phyloP scores from a whole-genome alignment of 2,329 filamentous ascomycete species.

The Scedosporium apiospermum region DNA sequence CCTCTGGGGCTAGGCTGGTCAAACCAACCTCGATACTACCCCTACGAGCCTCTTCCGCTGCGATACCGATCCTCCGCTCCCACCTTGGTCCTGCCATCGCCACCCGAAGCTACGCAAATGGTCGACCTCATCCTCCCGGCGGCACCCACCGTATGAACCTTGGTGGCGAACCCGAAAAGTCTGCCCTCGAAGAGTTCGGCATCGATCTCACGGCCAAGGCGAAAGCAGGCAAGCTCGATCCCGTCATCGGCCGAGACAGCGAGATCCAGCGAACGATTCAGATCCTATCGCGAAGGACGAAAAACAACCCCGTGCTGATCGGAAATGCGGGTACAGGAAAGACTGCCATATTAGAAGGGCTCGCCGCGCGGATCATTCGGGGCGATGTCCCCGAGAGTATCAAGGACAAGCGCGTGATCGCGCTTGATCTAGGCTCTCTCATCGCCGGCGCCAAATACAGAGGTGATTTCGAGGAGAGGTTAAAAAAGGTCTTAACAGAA shows the following conservation, averaged over 20 bases:
- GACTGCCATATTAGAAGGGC: constrained; percentile 83
- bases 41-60: not conserved
- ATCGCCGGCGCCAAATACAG: constrained; percentile 94
- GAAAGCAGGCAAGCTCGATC: constrained; percentile 82
- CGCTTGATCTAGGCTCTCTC: constrained; percentile 79
- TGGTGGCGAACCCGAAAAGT: constrained; percentile 64
- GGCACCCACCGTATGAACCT: constrained; percentile 93
- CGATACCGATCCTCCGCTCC: not conserved
- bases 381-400: constrained; percentile 94
- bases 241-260: constrained; percentile 83
- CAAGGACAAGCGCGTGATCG: constrained; percentile 85
- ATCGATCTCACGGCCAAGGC: constrained; percentile 82
- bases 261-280: constrained; percentile 95
- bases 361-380: constrained; percentile 80
- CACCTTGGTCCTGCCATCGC: not conserved
- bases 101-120: constrained; percentile 52
- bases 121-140: constrained; percentile 76
- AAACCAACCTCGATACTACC: not conserved
- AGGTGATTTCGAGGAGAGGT: constrained; percentile 88
- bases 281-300: constrained; percentile 82
- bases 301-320: constrained; percentile 94
- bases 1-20: not conserved
- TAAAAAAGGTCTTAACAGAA: constrained; percentile 86
- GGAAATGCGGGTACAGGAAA: constrained; percentile 87
- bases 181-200: constrained; percentile 84